Conservation (phyloP, 768 basidiomycete genomes). For the Xanthoconium stramineum region DNA sequence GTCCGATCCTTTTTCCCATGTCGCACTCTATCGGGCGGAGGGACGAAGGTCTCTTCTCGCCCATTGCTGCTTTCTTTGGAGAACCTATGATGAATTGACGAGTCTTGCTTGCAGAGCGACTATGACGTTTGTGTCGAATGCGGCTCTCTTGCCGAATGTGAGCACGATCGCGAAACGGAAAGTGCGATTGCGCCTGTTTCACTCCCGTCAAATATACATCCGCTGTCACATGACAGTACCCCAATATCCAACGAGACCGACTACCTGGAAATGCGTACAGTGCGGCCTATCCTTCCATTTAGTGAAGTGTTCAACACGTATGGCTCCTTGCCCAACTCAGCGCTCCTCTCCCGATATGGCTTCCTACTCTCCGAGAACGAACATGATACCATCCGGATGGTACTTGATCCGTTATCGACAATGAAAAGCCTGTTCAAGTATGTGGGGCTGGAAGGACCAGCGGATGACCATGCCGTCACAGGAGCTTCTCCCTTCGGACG, state of each 20-base stretch:
- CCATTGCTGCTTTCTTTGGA: not conserved
- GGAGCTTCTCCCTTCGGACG: slow-evolving; percentile 3
- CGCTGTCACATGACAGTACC: slow-evolving; percentile 12
- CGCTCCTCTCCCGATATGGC: slow-evolving; percentile 67
- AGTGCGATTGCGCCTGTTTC: slow-evolving; percentile 1
- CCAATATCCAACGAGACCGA: slow-evolving; percentile 26
- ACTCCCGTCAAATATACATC: slow-evolving; percentile 1
- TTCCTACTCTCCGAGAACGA: slow-evolving; percentile 75
- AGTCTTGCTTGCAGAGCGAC: slow-evolving; percentile 49
- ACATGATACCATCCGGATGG: slow-evolving; percentile 48
- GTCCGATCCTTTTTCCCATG: slow-evolving; percentile 14
- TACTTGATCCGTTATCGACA: slow-evolving; percentile 21
- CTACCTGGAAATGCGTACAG: slow-evolving; percentile 67
- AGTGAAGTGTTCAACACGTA: slow-evolving; percentile 78
- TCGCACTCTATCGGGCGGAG: slow-evolving; percentile 19
- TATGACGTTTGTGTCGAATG: slow-evolving; percentile 71
- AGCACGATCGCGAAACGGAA: slow-evolving; percentile 50
- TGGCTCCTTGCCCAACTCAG: slow-evolving; percentile 61
- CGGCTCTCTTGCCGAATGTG: slow-evolving; percentile 64
- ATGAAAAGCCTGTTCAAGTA: slow-evolving; percentile 9
- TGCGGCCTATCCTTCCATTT: slow-evolving; percentile 44
- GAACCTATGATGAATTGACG: slow-evolving; percentile 10
- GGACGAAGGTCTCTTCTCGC: slow-evolving; percentile 1
- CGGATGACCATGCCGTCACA: slow-evolving; percentile 18
- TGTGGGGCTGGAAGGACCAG: slow-evolving; percentile 8